These are phyloP conservation scores for Zelonia costaricensis DNA, from an alignment of 208 protist species.

Conservation along the genomic window DNA sequence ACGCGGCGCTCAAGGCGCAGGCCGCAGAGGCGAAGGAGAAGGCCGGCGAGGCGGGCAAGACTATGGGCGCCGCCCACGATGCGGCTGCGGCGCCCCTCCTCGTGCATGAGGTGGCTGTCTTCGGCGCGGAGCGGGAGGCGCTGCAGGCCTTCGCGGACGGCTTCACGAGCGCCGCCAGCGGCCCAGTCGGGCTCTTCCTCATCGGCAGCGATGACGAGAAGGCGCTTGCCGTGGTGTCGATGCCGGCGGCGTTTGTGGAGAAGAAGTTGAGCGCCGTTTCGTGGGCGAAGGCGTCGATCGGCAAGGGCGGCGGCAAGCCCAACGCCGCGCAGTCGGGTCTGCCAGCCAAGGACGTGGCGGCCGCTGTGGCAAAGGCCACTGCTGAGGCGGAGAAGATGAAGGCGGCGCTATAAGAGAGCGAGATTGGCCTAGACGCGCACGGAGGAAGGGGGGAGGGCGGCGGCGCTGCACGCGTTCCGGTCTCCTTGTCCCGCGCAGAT, in stretches of 20 bases:
- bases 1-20: constrained; percentile 67
- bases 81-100: constrained; percentile 48
- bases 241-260: constrained; percentile 65
- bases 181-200: constrained; percentile 76
- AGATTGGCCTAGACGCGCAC: neutral
- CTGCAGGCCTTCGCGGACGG: constrained; percentile 82
- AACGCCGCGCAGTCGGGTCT: constrained; percentile 88
- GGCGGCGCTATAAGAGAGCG: constrained; percentile 19
- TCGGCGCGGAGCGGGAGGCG: constrained; percentile 84
- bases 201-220: constrained; percentile 68
- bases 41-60: constrained; percentile 56
- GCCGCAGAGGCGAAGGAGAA: constrained; percentile 72
- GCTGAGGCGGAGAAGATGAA: constrained; percentile 77
- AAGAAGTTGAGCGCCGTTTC: constrained; percentile 85
- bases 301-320: constrained; percentile 92
- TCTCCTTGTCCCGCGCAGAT: too few species aligned
- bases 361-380: constrained; percentile 54
- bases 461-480: too few species aligned
- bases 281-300: constrained; percentile 83
- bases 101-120: constrained; percentile 48
- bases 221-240: constrained; percentile 69
- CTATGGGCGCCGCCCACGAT: constrained; percentile 46
- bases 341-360: constrained; percentile 39
- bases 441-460: too few species aligned
- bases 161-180: constrained; percentile 53